phyloP scores from a whole-genome alignment of 768 basidiomycete genomes.

The Saitozyma podzolica region DNA sequence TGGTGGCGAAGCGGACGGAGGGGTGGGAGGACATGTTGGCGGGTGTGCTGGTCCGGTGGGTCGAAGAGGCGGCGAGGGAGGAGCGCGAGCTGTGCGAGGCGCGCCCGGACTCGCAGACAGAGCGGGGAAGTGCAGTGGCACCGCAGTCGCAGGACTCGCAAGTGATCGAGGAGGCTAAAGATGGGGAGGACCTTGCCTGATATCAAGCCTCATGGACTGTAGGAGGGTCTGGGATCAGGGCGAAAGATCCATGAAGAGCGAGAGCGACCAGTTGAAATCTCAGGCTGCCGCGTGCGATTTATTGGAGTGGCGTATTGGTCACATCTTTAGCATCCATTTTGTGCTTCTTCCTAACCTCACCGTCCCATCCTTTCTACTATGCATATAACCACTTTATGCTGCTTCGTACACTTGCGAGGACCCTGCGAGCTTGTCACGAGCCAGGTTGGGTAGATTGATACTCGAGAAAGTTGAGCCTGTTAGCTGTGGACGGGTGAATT shows the following conservation, averaged over 20 bases:
- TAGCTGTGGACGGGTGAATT: too few relatives aligned
- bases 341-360: not conserved
- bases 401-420: not conserved
- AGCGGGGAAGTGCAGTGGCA: too few relatives aligned
- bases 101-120: too few relatives aligned
- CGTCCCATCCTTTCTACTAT: not conserved
- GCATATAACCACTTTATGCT: not conserved
- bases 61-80: conserved; percentile 31
- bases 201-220: not conserved
- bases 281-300: too few relatives aligned
- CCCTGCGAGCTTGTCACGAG: not conserved
- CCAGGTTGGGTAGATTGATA: too few relatives aligned
- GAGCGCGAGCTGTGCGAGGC: conserved; percentile 3
- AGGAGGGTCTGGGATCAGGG: not conserved
- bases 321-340: not conserved
- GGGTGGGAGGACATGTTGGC: conserved; percentile 44
- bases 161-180: too few relatives aligned
- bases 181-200: too few relatives aligned
- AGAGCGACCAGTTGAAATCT: too few relatives aligned
- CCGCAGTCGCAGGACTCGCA: too few relatives aligned
- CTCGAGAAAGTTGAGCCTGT: too few relatives aligned
- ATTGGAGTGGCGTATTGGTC: too few relatives aligned
- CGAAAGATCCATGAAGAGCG: too few relatives aligned
- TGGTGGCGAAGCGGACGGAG: conserved; percentile 36
- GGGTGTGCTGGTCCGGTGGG: conserved; percentile 29